Evolutionary conservation across 768 basidiomycete genomes (phyloP).

Genomic region (Galerina sulciceps): DNA sequence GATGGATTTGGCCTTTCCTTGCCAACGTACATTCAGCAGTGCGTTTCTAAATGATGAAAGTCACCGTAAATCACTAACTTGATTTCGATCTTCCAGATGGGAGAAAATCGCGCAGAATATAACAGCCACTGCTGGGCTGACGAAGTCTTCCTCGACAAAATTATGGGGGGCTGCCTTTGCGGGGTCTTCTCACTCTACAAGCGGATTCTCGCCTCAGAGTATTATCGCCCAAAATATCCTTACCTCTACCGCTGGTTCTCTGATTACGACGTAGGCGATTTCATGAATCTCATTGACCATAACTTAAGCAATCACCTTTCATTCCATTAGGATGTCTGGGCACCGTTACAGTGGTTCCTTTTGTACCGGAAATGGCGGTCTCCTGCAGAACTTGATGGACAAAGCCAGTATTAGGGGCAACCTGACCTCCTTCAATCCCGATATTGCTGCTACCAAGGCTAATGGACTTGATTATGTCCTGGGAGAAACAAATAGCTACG

Average conservation of each 20-base stretch:
- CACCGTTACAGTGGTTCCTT: constrained; percentile 66
- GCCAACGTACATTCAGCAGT: constrained; percentile 54
- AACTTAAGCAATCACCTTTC: not conserved
- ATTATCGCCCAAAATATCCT: constrained; percentile 58
- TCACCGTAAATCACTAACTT: not conserved
- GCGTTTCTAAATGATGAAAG: not conserved
- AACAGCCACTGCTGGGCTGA: constrained; percentile 42
- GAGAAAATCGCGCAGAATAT: constrained; percentile 53
- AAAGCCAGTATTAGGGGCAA: constrained; percentile 62
- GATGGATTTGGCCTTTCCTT: constrained; percentile 53
- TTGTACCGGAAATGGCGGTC: constrained; percentile 54
- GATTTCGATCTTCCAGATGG: constrained; percentile 47
- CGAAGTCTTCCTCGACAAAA: constrained; percentile 39
- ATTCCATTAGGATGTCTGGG: constrained; percentile 51
- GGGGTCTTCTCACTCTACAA: constrained; percentile 47
- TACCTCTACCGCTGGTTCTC: constrained; percentile 45
- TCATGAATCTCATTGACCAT: constrained; percentile 12
- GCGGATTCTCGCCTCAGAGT: constrained; percentile 64
- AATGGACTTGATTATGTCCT: constrained; percentile 61
- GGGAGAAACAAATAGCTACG: constrained; percentile 64
- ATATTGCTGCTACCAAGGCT: constrained; percentile 53
- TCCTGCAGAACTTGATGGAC: constrained; percentile 68
- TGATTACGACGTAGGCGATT: constrained; percentile 54
- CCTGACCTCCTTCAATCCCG: constrained; percentile 50
- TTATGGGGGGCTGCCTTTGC: constrained; percentile 60